These are phyloP conservation scores for Henckelia pumila DNA, from an alignment of 257 asterid species.

Conservation along the genomic window DNA sequence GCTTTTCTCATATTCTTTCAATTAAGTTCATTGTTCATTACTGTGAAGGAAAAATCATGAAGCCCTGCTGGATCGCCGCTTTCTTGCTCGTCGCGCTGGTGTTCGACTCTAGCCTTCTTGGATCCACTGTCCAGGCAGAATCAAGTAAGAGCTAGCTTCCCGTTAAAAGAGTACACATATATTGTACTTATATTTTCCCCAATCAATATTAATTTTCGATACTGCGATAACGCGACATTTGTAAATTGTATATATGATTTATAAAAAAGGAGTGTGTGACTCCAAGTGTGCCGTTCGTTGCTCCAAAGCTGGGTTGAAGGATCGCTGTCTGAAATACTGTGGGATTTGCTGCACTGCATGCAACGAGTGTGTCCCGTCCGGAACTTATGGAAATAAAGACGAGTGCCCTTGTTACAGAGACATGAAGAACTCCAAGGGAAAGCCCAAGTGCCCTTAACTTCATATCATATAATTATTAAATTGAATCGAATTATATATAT, in stretches of 20 bases:
- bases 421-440: constrained; percentile 18
- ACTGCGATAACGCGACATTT: too few species aligned
- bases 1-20: not conserved
- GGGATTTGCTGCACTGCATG: constrained; percentile 22
- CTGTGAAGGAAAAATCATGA: constrained; percentile 15
- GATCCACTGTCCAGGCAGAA: constrained; percentile 4
- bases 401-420: constrained; percentile 26
- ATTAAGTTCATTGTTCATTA: not conserved
- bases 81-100: constrained; percentile 23
- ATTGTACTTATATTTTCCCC: too few species aligned
- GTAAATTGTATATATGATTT: too few species aligned
- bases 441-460: constrained; percentile 25
- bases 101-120: constrained; percentile 16
- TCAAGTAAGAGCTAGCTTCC: constrained; percentile 1
- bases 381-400: constrained; percentile 27
- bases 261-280: constrained; percentile 7
- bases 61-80: constrained; percentile 12
- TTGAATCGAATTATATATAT: too few species aligned
- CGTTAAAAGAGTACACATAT: too few species aligned
- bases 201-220: too few species aligned
- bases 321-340: constrained; percentile 10
- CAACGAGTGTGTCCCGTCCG: constrained; percentile 8
- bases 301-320: constrained; percentile 13
- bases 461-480: too few species aligned
- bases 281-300: constrained; percentile 17